Evolutionary conservation across 176 grass and related monocot species (phyloP).

Genomic region (Leersia perrieri): DNA sequence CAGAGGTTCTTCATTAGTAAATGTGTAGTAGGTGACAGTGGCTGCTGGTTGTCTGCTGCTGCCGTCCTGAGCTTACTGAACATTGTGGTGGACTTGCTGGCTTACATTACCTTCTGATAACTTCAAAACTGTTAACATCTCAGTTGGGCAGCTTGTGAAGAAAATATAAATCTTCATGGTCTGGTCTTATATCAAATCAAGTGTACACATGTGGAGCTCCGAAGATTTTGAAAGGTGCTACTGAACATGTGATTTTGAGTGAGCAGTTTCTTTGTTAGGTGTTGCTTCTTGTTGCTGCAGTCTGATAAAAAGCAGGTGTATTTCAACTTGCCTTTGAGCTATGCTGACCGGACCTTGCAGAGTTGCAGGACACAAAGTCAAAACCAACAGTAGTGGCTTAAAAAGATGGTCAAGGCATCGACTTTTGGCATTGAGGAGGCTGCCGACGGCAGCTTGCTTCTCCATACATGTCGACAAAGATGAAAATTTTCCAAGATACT

Average conservation of each 20-base stretch:
- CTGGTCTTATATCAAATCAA: background rate
- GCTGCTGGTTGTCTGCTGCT: no score
- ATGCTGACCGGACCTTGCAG: slow-evolving; percentile 37
- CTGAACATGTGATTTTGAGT: background rate
- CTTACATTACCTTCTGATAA: background rate
- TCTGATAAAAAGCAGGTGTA: slow-evolving; percentile 31
- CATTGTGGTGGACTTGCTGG: background rate
- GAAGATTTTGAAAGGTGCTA: background rate
- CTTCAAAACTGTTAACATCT: background rate
- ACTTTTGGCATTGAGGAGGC: slow-evolving; percentile 12
- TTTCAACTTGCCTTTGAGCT: background rate
- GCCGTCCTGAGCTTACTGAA: slow-evolving; percentile 24
- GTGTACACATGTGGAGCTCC: background rate
- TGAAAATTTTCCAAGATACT: background rate
- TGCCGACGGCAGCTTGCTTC: background rate
- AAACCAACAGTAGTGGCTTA: slow-evolving; percentile 6
- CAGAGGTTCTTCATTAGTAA: no score
- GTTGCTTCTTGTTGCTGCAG: background rate
- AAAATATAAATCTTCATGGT: background rate
- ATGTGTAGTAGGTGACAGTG: no score
- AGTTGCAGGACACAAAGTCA: slow-evolving; percentile 20
- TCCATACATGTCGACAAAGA: background rate
- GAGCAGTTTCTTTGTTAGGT: background rate
- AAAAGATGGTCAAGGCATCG: slow-evolving; percentile 12
- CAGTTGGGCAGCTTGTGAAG: background rate